Base-by-base conservation (phyloP, 805 yeast species). In the Candida xyloterini region DNA sequence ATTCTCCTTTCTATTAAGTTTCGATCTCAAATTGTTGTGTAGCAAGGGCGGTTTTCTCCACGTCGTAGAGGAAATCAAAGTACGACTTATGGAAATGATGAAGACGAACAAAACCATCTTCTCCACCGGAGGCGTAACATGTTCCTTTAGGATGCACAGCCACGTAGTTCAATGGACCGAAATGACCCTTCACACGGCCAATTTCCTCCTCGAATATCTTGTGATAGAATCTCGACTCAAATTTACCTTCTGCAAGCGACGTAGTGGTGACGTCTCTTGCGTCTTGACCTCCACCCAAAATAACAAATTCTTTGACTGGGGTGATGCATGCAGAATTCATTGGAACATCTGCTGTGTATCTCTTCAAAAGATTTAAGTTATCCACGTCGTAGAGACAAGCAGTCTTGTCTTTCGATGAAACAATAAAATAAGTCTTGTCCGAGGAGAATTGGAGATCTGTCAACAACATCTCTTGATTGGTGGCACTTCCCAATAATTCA, bases 221-320 rank as follows among this genome's bases (percentile, higher is more conserved):
- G 69, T 93, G 98, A 68, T 81, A 88, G 64, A 93, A 86, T 69
- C 96, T 79, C 26, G 97, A 93, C 71, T 93, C 98, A 65, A 93
- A 93, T 61, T 87, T 87, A 71, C 99, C 99, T 66, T 91, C 95
- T 34, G 83, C 74, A 40, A 89, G 80, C 30, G 93, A 78, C 20
- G 98, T 89, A n/a, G 98, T 93, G 30, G 99, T 93, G 60, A 93
- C 99, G 64, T 90, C 95, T 66, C 89, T 81, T 28, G 99, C 98
- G 57, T 89, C 98, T 73, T 93, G 98, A 80, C 99, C 99, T 70
- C 99, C 99, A 38, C 98, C 99, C 47, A 93, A 73, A 35, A 93
- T 82, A 47, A 93, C 84, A 60, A 82, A 91, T 60, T 93, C 91
- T 69, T 93, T 93, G 42, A 81, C 72, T 18, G 98, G 95, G 11